A percentile compares a stretch with the other conserved stretches of the same genome.
These are phyloP conservation scores for Barbarea vulgaris DNA, from an alignment of 345 rosid genomes.

Conservation along the genomic window DNA sequence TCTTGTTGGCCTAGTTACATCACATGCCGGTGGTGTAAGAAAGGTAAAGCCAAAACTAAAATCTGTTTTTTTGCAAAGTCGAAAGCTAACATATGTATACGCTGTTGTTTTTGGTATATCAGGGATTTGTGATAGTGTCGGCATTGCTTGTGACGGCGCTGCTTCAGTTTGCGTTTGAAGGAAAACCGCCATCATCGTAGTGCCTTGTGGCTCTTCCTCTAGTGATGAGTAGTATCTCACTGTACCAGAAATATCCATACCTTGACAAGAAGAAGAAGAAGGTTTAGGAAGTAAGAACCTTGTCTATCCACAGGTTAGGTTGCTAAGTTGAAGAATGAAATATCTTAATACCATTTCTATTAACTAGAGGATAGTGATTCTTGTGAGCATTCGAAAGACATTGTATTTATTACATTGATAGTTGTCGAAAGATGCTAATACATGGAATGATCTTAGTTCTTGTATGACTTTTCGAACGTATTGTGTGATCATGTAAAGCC, in stretches of 20 bases:
- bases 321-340: conserved; percentile 15
- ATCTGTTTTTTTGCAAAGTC: not conserved
- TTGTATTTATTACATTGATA: conserved; percentile 24
- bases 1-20: conserved; percentile 94
- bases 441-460: conserved; percentile 22
- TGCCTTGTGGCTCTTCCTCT: conserved; percentile 85
- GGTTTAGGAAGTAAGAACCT: not conserved
- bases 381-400: conserved; percentile 20
- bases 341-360: not conserved
- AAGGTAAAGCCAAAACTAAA: conserved; percentile 53
- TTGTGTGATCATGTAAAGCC: not conserved
- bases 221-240: conserved; percentile 75
- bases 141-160: conserved; percentile 91
- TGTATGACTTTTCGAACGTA: not conserved
- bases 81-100: not conserved
- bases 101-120: conserved; percentile 29
- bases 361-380: conserved; percentile 35
- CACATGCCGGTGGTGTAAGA: conserved; percentile 94
- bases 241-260: conserved; percentile 91
- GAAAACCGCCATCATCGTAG: conserved; percentile 77
- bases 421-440: conserved; percentile 5
- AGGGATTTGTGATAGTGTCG: conserved; percentile 97
- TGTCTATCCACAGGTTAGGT: conserved; percentile 14
- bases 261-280: conserved; percentile 67
- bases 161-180: conserved; percentile 89